Percentiles rank a stretch among this genome's conserved stretches.
Evolutionary conservation across 176 grass and related monocot species (phyloP).

Genomic region (Pontederia paniculata): DNA sequence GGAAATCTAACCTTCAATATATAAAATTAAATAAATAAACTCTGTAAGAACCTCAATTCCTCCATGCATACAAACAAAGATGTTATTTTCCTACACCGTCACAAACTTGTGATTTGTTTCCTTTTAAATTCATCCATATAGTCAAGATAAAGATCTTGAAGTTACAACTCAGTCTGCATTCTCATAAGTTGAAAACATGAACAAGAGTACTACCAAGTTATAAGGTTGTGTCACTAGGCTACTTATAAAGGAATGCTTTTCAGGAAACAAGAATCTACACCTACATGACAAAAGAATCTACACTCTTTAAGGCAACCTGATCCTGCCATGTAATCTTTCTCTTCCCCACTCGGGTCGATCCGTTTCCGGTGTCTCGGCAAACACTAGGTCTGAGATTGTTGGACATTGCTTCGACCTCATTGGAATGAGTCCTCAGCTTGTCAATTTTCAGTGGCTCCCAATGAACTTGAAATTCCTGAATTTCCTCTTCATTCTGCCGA

Average conservation of each 20-base stretch:
- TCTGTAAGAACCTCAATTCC: too few relatives aligned
- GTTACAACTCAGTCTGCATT: too few relatives aligned
- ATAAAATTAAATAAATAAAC: too few relatives aligned
- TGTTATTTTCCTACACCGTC: too few relatives aligned
- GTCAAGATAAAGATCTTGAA: too few relatives aligned
- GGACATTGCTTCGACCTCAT: constrained; percentile 4
- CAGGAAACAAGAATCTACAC: not conserved
- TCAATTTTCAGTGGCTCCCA: constrained; percentile 1
- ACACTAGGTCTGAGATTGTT: constrained; percentile 15
- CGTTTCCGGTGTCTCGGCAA: constrained; percentile 26
- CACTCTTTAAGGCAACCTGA: constrained; percentile 44
- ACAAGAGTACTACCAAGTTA: too few relatives aligned
- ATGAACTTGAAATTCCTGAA: constrained; percentile 19
- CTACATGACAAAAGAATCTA: constrained; percentile 15
- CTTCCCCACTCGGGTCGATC: constrained; percentile 25
- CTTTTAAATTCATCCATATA: too few relatives aligned
- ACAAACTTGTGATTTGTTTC: too few relatives aligned
- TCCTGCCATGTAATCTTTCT: constrained; percentile 67
- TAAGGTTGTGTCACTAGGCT: too few relatives aligned
- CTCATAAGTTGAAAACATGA: too few relatives aligned
- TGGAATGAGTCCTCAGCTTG: constrained; percentile 10
- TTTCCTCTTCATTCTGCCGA: constrained; percentile 35
- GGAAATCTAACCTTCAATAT: too few relatives aligned
- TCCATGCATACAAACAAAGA: too few relatives aligned
- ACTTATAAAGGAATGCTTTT: not conserved